Evolutionary conservation across 768 basidiomycete species (phyloP).

Genomic region (Rhizopogon vesiculosus): DNA sequence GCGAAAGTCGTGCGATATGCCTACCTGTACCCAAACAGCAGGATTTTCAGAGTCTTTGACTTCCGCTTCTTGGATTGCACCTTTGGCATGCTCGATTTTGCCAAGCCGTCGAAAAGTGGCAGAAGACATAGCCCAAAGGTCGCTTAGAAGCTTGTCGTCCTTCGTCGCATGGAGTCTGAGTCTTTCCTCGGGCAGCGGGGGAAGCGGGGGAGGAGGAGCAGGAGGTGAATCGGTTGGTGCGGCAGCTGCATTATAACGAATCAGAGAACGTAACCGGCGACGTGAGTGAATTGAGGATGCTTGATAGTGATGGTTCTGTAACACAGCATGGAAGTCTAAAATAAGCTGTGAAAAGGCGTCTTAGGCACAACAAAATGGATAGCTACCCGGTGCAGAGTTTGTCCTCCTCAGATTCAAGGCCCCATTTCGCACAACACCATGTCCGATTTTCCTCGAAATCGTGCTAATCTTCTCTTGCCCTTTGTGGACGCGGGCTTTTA

Average conservation of each 20-base stretch:
- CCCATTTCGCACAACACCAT: constrained; percentile 56
- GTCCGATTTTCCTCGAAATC: constrained; percentile 73
- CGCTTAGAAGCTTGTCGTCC: constrained; percentile 66
- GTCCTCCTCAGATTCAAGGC: constrained; percentile 46
- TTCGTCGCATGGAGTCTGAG: constrained; percentile 39
- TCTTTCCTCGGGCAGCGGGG: constrained; percentile 31
- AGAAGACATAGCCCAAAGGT: constrained; percentile 91
- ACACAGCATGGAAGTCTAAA: constrained; percentile 64
- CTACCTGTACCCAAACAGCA: constrained; percentile 92
- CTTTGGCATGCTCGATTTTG: constrained; percentile 86
- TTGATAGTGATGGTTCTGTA: constrained; percentile 60
- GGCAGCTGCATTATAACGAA: constrained; percentile 27
- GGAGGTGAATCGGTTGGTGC: constrained; percentile 29
- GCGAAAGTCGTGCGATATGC: constrained; percentile 13
- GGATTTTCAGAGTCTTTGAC: constrained; percentile 81
- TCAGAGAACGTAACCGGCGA: constrained; percentile 48
- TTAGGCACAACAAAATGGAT: neutral
- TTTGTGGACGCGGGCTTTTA: constrained; percentile 72
- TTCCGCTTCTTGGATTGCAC: constrained; percentile 94
- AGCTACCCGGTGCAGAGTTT: constrained; percentile 65
- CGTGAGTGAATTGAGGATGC: constrained; percentile 85
- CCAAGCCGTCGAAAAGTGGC: constrained; percentile 89
- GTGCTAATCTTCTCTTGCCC: constrained; percentile 69
- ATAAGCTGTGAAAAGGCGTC: neutral
- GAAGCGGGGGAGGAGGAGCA: constrained; percentile 25